phyloP scores from a whole-genome alignment of 257 asterid species.

The Datura wrightii region DNA sequence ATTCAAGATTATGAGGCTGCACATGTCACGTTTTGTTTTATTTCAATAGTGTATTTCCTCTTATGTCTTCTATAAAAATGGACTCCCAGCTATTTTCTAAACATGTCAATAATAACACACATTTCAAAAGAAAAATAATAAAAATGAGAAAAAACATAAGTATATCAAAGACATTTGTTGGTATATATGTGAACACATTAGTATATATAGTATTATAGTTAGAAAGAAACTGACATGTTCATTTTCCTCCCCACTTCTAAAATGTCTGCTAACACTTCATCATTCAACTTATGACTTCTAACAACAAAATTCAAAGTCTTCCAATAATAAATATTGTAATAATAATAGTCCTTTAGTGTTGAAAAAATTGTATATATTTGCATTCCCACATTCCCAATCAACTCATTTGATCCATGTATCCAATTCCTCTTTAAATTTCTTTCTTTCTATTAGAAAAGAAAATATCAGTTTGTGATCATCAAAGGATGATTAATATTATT shows the following conservation, averaged over 20 bases:
- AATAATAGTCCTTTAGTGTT: not conserved
- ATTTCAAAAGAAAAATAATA: not conserved
- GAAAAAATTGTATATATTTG: slow-evolving; percentile 16
- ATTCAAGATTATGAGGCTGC: slow-evolving; percentile 36
- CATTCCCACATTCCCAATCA: not conserved
- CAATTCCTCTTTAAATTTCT: not conserved
- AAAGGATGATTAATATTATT: not conserved
- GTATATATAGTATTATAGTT: not conserved
- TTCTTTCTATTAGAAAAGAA: not conserved
- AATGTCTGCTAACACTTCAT: slow-evolving; percentile 42
- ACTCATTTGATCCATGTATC: slow-evolving; percentile 17
- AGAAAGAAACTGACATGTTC: slow-evolving; percentile 22
- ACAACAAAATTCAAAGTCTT: slow-evolving; percentile 40
- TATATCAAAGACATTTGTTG: not conserved
- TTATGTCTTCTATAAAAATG: no score
- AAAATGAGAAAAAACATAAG: slow-evolving; percentile 7
- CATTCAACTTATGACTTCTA: slow-evolving; percentile 34
- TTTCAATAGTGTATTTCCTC: no score
- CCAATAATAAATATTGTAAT: not conserved
- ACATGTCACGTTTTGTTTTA: slow-evolving; percentile 37
- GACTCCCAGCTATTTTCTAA: not conserved
- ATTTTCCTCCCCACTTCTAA: slow-evolving; percentile 33
- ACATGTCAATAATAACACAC: not conserved
- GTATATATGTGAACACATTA: not conserved
- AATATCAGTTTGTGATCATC: not conserved